Evolutionary conservation across 2,329 filamentous ascomycete genomes (phyloP).

Genomic region (Herpotrichia juniperi): DNA sequence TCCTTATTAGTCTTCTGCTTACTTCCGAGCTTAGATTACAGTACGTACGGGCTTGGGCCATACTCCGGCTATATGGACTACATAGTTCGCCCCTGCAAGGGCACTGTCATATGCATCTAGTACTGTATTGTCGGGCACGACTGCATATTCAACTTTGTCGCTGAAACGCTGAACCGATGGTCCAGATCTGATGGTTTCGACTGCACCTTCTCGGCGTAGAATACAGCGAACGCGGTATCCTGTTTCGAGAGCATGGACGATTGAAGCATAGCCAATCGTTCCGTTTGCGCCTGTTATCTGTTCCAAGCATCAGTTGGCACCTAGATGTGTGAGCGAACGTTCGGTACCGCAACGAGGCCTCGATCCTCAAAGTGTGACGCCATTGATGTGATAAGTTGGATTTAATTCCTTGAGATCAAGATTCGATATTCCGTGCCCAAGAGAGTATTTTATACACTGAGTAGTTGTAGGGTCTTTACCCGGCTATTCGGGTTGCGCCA

Average conservation of each 20-base stretch:
- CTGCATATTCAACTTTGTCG: slow-evolving; percentile 26
- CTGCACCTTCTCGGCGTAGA: slow-evolving; percentile 34
- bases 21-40: background rate
- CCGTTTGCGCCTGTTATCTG: slow-evolving; percentile 45
- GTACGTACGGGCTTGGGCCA: slow-evolving; percentile 38
- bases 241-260: slow-evolving; percentile 29
- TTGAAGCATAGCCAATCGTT: slow-evolving; percentile 40
- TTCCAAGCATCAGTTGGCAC: background rate
- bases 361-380: slow-evolving; percentile 11
- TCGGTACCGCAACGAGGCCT: slow-evolving; percentile 31
- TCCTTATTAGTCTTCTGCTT: background rate
- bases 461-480: no score
- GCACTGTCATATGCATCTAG: slow-evolving; percentile 36
- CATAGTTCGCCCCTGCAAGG: slow-evolving; percentile 27
- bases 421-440: background rate
- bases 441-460: background rate
- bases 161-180: slow-evolving; percentile 32
- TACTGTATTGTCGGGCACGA: slow-evolving; percentile 37
- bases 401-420: background rate
- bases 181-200: slow-evolving; percentile 28
- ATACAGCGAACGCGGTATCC: slow-evolving; percentile 42
- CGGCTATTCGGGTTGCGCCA: no score
- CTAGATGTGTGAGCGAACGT: background rate
- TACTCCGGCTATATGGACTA: slow-evolving; percentile 41
- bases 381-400: slow-evolving; percentile 11